phyloP scores from a whole-genome alignment of 2,329 filamentous ascomycete genomes.

The Mycogone perniciosa region DNA sequence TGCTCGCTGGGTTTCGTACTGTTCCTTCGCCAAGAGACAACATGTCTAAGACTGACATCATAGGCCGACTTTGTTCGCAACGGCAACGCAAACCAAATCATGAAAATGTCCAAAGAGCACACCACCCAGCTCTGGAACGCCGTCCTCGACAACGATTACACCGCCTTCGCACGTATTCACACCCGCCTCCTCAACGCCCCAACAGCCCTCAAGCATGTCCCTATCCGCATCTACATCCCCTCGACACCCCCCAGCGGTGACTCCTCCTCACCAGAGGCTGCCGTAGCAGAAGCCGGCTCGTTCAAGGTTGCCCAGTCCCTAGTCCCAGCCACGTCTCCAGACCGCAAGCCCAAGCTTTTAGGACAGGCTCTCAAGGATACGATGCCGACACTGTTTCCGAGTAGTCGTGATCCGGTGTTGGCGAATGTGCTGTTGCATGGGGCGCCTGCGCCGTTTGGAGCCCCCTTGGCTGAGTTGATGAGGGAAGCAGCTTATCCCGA shows the following conservation, averaged over 20 bases:
- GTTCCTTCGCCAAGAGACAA: neutral
- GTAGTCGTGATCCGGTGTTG: constrained; percentile 73
- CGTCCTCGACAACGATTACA: constrained; percentile 70
- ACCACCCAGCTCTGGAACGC: constrained; percentile 77
- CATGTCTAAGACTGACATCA: constrained; percentile 10
- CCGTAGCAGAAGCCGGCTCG: constrained; percentile 36
- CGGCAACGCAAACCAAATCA: constrained; percentile 82
- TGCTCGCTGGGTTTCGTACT: neutral
- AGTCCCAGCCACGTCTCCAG: constrained; percentile 43
- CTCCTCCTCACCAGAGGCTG: constrained; percentile 28
- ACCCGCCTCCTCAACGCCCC: constrained; percentile 70
- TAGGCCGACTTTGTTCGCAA: constrained; percentile 81
- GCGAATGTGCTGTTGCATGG: constrained; percentile 85
- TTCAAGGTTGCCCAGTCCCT: constrained; percentile 73
- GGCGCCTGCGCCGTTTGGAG: constrained; percentile 70
- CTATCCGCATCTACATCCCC: constrained; percentile 79
- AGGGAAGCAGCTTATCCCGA: constrained; percentile 81
- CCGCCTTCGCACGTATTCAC: constrained; percentile 67
- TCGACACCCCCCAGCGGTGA: constrained; percentile 45
- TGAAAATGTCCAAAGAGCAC: constrained; percentile 79
- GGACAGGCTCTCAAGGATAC: constrained; percentile 70
- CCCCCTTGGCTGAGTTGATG: constrained; percentile 76
- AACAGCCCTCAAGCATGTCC: constrained; percentile 72
- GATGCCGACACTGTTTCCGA: constrained; percentile 80
- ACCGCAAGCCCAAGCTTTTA: constrained; percentile 45